These are phyloP conservation scores for Hypoxylon lienhwacheense DNA, from an alignment of 495 filamentous ascomycete species.

Conservation along the genomic window DNA sequence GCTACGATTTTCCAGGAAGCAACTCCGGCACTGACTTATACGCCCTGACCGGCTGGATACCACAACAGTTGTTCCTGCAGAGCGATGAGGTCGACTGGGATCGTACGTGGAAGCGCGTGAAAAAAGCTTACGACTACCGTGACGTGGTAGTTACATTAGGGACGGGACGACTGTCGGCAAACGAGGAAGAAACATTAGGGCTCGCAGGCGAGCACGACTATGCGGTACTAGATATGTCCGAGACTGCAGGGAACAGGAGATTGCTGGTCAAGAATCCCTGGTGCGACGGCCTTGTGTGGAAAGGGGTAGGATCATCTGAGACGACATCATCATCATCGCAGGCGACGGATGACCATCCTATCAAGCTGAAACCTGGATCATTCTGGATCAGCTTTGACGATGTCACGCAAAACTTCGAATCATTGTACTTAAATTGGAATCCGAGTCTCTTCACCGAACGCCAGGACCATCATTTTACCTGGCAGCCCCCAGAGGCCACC, in stretches of 20 bases:
- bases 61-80: constrained; percentile 90
- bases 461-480: constrained; percentile 87
- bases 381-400: constrained; percentile 93
- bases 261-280: constrained; percentile 95
- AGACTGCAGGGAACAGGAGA: constrained; percentile 58
- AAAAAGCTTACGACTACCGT: constrained; percentile 70
- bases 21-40: constrained; percentile 94
- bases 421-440: constrained; percentile 97
- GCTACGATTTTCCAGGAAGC: constrained; percentile 98
- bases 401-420: constrained; percentile 87
- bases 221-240: constrained; percentile 79
- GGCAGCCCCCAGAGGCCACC: constrained; percentile 68
- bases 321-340: constrained; percentile 12
- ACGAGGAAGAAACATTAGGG: constrained; percentile 77
- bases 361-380: constrained; percentile 59
- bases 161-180: constrained; percentile 73
- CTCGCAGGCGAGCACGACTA: constrained; percentile 92
- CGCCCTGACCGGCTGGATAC: constrained; percentile 92
- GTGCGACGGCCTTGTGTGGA: constrained; percentile 78
- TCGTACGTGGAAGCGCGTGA: constrained; percentile 77
- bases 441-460: constrained; percentile 77
- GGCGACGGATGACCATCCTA: constrained; percentile 27
- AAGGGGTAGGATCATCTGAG: constrained; percentile 35
- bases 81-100: constrained; percentile 74
- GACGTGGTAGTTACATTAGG: constrained; percentile 89